Evolutionary conservation across 352 stramenopile species (phyloP).

Genomic region (Phytophthora litchii): DNA sequence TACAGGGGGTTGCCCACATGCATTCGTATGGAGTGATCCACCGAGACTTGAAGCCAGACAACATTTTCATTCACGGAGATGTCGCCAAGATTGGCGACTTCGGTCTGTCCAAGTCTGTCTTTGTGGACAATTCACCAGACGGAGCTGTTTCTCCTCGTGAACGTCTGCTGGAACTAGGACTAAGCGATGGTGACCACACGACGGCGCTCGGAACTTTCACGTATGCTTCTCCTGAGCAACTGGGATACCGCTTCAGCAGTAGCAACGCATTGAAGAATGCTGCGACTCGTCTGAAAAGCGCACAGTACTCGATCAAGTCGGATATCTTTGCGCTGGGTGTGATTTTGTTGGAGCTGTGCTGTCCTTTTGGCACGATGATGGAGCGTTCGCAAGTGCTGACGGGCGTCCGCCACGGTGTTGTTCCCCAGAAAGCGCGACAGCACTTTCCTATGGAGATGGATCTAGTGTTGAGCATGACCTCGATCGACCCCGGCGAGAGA

Average conservation of each 20-base stretch:
- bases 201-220: slow-evolving; percentile 84
- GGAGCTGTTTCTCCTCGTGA: slow-evolving; percentile 23
- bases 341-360: slow-evolving; percentile 86
- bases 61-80: slow-evolving; percentile 73
- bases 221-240: slow-evolving; percentile 88
- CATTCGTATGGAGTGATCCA: slow-evolving; percentile 76
- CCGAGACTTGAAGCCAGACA: slow-evolving; percentile 78
- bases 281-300: slow-evolving; percentile 63
- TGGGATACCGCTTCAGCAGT: slow-evolving; percentile 63
- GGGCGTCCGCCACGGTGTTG: slow-evolving; percentile 73
- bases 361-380: slow-evolving; percentile 87
- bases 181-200: slow-evolving; percentile 64
- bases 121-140: slow-evolving; percentile 32
- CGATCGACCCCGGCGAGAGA: slow-evolving; percentile 70
- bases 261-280: slow-evolving; percentile 46
- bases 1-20: slow-evolving; percentile 78
- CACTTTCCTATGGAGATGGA: slow-evolving; percentile 74
- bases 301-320: slow-evolving; percentile 84
- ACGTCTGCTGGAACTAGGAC: slow-evolving; percentile 23
- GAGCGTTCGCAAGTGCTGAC: slow-evolving; percentile 85
- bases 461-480: slow-evolving; percentile 79
- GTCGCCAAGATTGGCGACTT: slow-evolving; percentile 77
- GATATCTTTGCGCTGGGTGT: slow-evolving; percentile 86
- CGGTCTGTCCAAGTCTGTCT: slow-evolving; percentile 68
- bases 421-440: slow-evolving; percentile 70